Base-by-base conservation (phyloP, 2,329 filamentous ascomycete genomes). In the Cladophialophora chaetospira region DNA sequence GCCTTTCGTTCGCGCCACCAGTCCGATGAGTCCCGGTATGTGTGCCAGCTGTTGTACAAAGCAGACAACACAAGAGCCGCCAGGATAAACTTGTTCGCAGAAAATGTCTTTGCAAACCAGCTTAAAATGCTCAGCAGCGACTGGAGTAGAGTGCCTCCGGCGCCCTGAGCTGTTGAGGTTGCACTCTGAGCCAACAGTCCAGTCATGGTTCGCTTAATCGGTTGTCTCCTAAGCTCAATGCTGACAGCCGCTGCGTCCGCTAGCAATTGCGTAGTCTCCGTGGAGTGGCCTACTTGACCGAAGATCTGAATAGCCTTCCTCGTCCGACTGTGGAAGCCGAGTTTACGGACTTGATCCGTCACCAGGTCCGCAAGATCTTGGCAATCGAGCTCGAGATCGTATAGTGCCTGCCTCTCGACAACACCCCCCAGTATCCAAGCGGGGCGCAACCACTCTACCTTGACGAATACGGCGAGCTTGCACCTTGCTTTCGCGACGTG, bases 1-100 rank as follows among this genome's bases (percentile, higher is more conserved):
- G 92, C 91, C 58, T 84, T 87, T 55, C 91, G 84, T 74, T 97
- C 93, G 43, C 83, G 81, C 88, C 89, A 96, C 91, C 91, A 97
- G 1, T 82, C 79, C 66, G 86, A 84, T 5, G 83, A 83, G 68
- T 90, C 86, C 61, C 86, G 84, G 10, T 88, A 89, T 0, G 88
- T 86, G 68, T 92, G 84, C 64, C 91, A 80, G 19, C 88, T 73
- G 68, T 97, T 97, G 46, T 85, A 80, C 9, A 90, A 67, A 10
- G 85, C 72, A 68, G 91, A 97, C 26, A 88, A 66, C 0, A 79
- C 76, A 15, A 97, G 78, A 11, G 93, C 70, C 2, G 79, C 68
- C 26, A 97, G 74, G 4, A 97, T 82, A 17, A 96, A 69, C 36
- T 86, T 83, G 69, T 97, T 85, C 8, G 90, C 88, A 26, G 82